A percentile compares a stretch with the other conserved stretches of the same genome.
Conservation (phyloP, 2,329 filamentous ascomycete genomes). For the Botrytis byssoidea region DNA sequence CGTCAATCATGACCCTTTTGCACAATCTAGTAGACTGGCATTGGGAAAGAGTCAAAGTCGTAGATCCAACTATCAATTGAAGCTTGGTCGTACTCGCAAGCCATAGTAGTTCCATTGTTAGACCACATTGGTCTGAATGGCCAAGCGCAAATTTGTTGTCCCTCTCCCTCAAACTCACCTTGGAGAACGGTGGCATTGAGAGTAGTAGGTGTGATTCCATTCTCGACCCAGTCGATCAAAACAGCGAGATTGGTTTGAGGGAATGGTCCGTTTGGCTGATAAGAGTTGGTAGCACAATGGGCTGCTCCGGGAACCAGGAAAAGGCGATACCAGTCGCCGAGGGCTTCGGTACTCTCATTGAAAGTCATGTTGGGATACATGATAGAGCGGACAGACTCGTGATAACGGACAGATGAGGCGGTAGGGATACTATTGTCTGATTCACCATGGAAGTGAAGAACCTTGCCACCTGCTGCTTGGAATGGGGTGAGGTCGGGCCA, state of each 20-base stretch:
- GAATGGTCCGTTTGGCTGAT: conserved; percentile 40
- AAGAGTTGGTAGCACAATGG: conserved; percentile 49
- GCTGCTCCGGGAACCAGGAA: conserved; percentile 53
- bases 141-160: conserved; percentile 43
- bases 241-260: conserved; percentile 63
- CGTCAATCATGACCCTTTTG: not conserved
- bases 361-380: conserved; percentile 48
- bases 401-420: conserved; percentile 55
- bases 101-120: conserved; percentile 30
- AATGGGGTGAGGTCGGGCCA: conserved; percentile 53
- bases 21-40: conserved; percentile 27
- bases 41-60: conserved; percentile 27
- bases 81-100: conserved; percentile 35
- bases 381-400: conserved; percentile 50
- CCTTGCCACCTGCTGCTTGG: conserved; percentile 50
- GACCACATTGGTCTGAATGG: conserved; percentile 41
- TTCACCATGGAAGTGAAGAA: conserved; percentile 59
- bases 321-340: conserved; percentile 55
- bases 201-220: conserved; percentile 45
- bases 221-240: conserved; percentile 68
- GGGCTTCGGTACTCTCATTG: conserved; percentile 42
- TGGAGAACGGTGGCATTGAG: conserved; percentile 42
- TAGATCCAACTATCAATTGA: conserved; percentile 38
- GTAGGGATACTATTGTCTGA: conserved; percentile 53
- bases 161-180: conserved; percentile 39